phyloP scores from a whole-genome alignment of 768 basidiomycete species.

The Mycena pura region DNA sequence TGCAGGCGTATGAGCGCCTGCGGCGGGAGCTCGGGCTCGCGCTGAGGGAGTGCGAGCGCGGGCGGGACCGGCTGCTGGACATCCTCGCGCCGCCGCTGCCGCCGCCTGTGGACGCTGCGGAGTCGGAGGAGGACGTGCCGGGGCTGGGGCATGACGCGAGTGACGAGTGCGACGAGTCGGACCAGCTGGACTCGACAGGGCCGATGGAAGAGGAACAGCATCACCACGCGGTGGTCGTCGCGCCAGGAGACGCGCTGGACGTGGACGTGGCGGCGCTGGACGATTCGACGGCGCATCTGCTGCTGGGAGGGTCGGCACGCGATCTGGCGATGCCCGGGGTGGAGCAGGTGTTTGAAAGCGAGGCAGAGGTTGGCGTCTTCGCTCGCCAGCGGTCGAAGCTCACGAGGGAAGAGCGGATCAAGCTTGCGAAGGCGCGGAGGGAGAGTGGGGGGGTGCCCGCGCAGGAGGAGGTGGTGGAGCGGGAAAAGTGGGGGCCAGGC shows the following conservation, averaged over 20 bases:
- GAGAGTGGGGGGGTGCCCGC: slow-evolving; percentile 44
- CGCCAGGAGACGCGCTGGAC: slow-evolving; percentile 23
- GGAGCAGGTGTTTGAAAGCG: slow-evolving; percentile 87
- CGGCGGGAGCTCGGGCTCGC: slow-evolving; percentile 80
- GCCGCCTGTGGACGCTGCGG: slow-evolving; percentile 39
- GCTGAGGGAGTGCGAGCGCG: slow-evolving; percentile 83
- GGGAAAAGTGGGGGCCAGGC: slow-evolving; percentile 71
- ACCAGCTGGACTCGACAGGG: slow-evolving; percentile 53
- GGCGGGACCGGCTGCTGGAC: slow-evolving; percentile 66
- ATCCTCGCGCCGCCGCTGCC: slow-evolving; percentile 55
- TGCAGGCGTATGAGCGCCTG: slow-evolving; percentile 78
- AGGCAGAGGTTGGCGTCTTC: slow-evolving; percentile 52
- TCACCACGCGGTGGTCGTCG: slow-evolving; percentile 26
- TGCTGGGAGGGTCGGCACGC: slow-evolving; percentile 55
- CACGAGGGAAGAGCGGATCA: slow-evolving; percentile 78
- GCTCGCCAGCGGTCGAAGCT: slow-evolving; percentile 68
- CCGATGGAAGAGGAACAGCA: slow-evolving; percentile 41
- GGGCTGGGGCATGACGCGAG: slow-evolving; percentile 56
- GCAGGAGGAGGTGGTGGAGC: slow-evolving; percentile 27
- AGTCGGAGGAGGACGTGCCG: slow-evolving; percentile 55
- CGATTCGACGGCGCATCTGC: slow-evolving; percentile 63
- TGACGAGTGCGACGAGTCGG: slow-evolving; percentile 46
- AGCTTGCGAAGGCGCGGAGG: slow-evolving; percentile 59
- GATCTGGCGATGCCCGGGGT: slow-evolving; percentile 70
- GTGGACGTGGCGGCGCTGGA: slow-evolving; percentile 44